phyloP scores from a whole-genome alignment of 345 rosid species.

The Murraya koenigii region DNA sequence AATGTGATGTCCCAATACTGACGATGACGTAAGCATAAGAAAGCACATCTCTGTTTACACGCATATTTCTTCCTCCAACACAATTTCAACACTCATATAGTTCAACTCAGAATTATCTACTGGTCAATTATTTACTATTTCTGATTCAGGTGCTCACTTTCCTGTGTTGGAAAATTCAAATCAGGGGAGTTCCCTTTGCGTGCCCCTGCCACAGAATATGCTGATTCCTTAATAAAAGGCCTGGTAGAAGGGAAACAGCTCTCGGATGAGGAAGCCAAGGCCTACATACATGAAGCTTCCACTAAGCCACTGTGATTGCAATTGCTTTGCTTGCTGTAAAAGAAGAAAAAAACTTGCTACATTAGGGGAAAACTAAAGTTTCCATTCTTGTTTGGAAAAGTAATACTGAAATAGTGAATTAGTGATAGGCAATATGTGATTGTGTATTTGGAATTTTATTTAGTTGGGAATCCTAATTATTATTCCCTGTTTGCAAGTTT shows the following conservation, averaged over 20 bases:
- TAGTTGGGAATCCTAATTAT: no score
- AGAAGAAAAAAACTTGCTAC: not conserved
- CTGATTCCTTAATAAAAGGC: slow-evolving; percentile 49
- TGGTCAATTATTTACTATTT: not conserved
- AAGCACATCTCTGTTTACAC: not conserved
- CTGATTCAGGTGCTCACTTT: slow-evolving; percentile 51
- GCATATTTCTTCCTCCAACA: not conserved
- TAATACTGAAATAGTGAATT: not conserved
- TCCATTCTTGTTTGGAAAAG: not conserved
- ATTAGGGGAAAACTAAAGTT: not conserved
- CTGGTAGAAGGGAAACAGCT: slow-evolving; percentile 74
- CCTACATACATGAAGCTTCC: slow-evolving; percentile 63
- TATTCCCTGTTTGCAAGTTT: no score
- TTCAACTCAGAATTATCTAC: not conserved
- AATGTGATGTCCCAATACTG: slow-evolving; percentile 53
- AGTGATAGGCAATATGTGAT: not conserved
- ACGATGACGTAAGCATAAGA: slow-evolving; percentile 67
- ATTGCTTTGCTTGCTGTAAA: not conserved
- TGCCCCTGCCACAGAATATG: slow-evolving; percentile 54
- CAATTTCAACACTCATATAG: not conserved
- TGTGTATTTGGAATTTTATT: no score
- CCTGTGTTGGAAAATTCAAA: slow-evolving; percentile 39
- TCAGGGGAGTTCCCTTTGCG: slow-evolving; percentile 44
- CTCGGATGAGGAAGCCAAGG: slow-evolving; percentile 52
- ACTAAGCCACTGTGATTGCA: slow-evolving; percentile 40